phyloP scores from a whole-genome alignment of 108 stramenopile species.

The Nannochloropsis salina region DNA sequence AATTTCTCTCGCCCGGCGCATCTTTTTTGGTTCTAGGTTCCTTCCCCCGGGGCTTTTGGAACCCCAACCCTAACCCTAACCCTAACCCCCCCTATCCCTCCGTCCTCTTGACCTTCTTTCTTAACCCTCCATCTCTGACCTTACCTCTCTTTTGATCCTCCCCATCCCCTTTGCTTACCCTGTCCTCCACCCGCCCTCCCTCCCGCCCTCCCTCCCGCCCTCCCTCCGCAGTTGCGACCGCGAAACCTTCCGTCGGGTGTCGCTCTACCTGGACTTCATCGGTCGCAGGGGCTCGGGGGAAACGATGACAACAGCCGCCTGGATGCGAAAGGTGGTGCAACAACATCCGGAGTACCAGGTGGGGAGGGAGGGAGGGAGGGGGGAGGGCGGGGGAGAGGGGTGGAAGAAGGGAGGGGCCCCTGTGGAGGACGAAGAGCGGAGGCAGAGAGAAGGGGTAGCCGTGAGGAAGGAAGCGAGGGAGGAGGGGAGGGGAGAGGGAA shows the following conservation, averaged over 20 bases:
- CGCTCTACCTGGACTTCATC: background rate
- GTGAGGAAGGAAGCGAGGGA: conserved; percentile 46
- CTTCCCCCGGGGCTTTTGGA: background rate
- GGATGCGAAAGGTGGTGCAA: background rate
- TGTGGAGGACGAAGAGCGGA: background rate
- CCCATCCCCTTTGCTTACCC: conserved; percentile 21
- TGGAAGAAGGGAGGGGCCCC: background rate
- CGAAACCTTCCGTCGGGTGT: background rate
- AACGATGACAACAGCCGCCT: conserved; percentile 19
- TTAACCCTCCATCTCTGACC: background rate
- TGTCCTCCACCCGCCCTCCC: background rate
- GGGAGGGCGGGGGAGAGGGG: background rate
- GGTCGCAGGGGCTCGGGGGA: background rate
- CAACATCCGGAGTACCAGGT: background rate
- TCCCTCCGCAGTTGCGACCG: background rate
- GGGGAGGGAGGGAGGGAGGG: background rate
- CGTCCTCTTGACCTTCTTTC: background rate
- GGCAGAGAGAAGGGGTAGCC: background rate
- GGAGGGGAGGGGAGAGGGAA: background rate
- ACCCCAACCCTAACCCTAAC: background rate
- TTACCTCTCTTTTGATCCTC: background rate
- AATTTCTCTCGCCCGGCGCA: background rate
- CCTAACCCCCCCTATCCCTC: background rate
- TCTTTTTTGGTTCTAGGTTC: background rate
- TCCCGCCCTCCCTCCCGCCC: background rate